phyloP scores from a whole-genome alignment of 2,329 filamentous ascomycete species.

The Colletotrichum abscissum region DNA sequence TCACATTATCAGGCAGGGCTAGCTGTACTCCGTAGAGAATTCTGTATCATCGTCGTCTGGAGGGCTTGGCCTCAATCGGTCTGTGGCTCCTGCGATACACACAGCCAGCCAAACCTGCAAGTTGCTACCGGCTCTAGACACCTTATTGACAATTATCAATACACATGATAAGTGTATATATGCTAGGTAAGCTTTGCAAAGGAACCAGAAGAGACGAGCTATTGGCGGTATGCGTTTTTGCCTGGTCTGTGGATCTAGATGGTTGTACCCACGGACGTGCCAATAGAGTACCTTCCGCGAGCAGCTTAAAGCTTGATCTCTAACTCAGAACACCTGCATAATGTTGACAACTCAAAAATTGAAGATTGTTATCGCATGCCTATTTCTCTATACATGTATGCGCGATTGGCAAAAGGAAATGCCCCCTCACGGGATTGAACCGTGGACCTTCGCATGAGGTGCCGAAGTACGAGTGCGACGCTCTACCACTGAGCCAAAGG shows the following conservation, averaged over 20 bases:
- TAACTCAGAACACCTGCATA: too few species aligned
- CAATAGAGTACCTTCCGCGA: too few species aligned
- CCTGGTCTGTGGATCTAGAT: background rate
- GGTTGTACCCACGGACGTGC: background rate
- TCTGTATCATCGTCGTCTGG: too few species aligned
- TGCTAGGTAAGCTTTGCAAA: background rate
- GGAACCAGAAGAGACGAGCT: background rate
- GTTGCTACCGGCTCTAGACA: constrained; percentile 27
- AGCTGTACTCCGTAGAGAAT: background rate
- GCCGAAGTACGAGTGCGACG: constrained; percentile 27
- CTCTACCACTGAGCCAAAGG: constrained; percentile 36
- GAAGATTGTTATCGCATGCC: too few species aligned
- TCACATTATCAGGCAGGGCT: background rate
- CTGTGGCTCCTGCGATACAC: constrained; percentile 44
- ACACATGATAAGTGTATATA: too few species aligned
- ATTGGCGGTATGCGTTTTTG: background rate
- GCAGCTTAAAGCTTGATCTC: too few species aligned
- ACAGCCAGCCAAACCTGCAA: constrained; percentile 47
- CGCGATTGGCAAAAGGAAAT: accelerated
- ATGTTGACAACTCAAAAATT: background rate
- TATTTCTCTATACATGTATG: too few species aligned
- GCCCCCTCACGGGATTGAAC: constrained; percentile 36
- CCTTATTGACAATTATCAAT: too few species aligned
- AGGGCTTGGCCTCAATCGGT: constrained; percentile 27
- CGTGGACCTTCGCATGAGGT: constrained; percentile 33